Evolutionary conservation across 1,284 basidiomycete species (phyloP).

Genomic region (Neolentinus lepideus): DNA sequence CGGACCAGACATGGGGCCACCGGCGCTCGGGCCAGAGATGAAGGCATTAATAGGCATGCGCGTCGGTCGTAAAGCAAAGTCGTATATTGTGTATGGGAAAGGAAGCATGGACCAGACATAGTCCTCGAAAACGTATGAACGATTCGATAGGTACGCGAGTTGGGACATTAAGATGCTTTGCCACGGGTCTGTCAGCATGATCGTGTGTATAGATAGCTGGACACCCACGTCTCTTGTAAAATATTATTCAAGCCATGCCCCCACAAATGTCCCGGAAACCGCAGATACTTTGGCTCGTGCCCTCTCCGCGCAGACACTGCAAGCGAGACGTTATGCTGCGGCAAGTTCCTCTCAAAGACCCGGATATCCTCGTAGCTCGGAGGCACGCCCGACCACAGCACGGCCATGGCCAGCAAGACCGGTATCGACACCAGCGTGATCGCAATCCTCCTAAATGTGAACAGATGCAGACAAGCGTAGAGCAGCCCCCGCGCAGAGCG

Average conservation of each 20-base stretch:
- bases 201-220: not conserved
- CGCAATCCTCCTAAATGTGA: slow-evolving; percentile 20
- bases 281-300: slow-evolving; percentile 25
- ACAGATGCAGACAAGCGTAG: slow-evolving; percentile 7
- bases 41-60: slow-evolving; percentile 15
- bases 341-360: slow-evolving; percentile 24
- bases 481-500: not conserved
- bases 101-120: slow-evolving; percentile 18
- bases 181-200: too few species aligned
- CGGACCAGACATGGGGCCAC: slow-evolving; percentile 26
- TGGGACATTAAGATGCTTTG: slow-evolving; percentile 6
- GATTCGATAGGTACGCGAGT: slow-evolving; percentile 15
- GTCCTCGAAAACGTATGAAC: slow-evolving; percentile 17
- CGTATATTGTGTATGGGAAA: slow-evolving; percentile 23
- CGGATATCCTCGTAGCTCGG: slow-evolving; percentile 30
- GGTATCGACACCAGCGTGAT: slow-evolving; percentile 17
- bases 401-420: slow-evolving; percentile 20
- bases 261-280: slow-evolving; percentile 45
- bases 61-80: slow-evolving; percentile 14
- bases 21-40: slow-evolving; percentile 30
- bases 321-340: slow-evolving; percentile 29
- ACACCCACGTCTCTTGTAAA: slow-evolving; percentile 45
- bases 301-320: slow-evolving; percentile 6
- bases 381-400: slow-evolving; percentile 32
- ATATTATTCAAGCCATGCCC: slow-evolving; percentile 52